These are phyloP conservation scores for Dendrobium officinale DNA, from an alignment of 106 monocot species.

Conservation along the genomic window DNA sequence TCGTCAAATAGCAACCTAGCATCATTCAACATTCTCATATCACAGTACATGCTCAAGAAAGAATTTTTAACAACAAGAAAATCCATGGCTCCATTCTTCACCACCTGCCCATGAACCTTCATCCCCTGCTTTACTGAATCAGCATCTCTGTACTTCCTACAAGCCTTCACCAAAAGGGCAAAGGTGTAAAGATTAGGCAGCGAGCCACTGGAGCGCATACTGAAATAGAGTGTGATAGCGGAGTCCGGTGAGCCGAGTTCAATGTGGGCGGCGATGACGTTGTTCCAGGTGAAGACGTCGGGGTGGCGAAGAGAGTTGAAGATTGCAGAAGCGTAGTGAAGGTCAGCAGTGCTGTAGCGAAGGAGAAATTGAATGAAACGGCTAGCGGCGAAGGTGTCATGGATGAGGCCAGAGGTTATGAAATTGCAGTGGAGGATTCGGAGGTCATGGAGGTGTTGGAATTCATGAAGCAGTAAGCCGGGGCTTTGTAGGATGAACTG, in stretches of 20 bases:
- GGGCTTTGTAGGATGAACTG: conserved; percentile 17
- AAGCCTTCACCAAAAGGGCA: conserved; percentile 39
- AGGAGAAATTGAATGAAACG: conserved; percentile 46
- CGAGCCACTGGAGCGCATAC: conserved; percentile 27
- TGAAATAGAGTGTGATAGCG: conserved; percentile 33
- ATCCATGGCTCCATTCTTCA: conserved; percentile 38
- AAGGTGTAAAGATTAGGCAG: conserved; percentile 45
- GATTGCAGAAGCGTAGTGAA: conserved; percentile 13
- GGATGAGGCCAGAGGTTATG: conserved; percentile 42
- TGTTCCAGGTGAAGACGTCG: conserved; percentile 63
- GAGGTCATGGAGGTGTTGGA: conserved; percentile 13
- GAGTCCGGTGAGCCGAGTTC: conserved; percentile 3
- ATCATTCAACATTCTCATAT: conserved; percentile 20
- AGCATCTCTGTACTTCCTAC: not conserved
- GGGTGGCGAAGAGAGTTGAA: conserved; percentile 34
- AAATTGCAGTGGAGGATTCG: conserved; percentile 36
- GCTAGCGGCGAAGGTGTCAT: conserved; percentile 38
- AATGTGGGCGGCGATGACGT: conserved; percentile 29
- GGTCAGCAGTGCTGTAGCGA: not conserved
- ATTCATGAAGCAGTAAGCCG: conserved; percentile 13
- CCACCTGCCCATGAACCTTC: conserved; percentile 47
- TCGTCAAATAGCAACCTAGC: conserved; percentile 36
- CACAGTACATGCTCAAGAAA: conserved; percentile 44
- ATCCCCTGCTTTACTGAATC: not conserved
- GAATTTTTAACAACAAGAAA: conserved; percentile 53